Evolutionary conservation across 257 asterid genomes (phyloP), one percentile per base, ranked within the genome.

Genomic region (Agastache rugosa): DNA sequence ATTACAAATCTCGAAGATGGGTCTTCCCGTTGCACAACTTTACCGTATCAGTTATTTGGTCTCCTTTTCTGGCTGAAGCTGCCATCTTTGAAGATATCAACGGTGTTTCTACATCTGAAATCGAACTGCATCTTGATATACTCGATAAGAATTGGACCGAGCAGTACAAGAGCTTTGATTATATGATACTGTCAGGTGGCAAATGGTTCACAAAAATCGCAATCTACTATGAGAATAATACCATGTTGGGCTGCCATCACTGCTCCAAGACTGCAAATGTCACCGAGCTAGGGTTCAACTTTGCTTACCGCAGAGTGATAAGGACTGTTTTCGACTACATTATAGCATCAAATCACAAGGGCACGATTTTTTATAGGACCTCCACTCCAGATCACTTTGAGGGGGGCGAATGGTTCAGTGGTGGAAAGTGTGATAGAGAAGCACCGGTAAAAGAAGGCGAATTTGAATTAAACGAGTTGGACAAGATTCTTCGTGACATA

Each of bases 1-100:
- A 31, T n/a, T 86, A 79, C 90, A 87, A 70, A 77, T 82, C 86
- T 67, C 83, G 85, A 68, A 85, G 83, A 82, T 93, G 98, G 98
- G 15, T 83, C 67, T 89, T 93, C 81, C 97, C 93, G 1, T 76
- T 66, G 10, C 72, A 80, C 90, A 93, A 91, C 76, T 82, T 90
- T 44, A 87, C 92, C 0, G 44, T 93, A 12, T 91, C 95, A 1
- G 86, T 76, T 51, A 58, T 93, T 45, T 93, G 98, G 98, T 85
- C 97, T 35, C 98, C 98, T 31, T 85, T 90, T 62, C 89, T 93
- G 19, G 88, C 97, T 2, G 14, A 86, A 67, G 96, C 97, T 5
- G 84, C 79, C 64, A 87, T 85, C 64, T 85, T 82, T 11, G 97
- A 89, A 80, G 96, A 93, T 47, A 31, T 67, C 1, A 82, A 87